A percentile compares a stretch with the other conserved stretches of the same genome.
These are phyloP conservation scores for Macadamia integrifolia DNA, from an alignment of 164 flowering plant species.

Conservation along the genomic window DNA sequence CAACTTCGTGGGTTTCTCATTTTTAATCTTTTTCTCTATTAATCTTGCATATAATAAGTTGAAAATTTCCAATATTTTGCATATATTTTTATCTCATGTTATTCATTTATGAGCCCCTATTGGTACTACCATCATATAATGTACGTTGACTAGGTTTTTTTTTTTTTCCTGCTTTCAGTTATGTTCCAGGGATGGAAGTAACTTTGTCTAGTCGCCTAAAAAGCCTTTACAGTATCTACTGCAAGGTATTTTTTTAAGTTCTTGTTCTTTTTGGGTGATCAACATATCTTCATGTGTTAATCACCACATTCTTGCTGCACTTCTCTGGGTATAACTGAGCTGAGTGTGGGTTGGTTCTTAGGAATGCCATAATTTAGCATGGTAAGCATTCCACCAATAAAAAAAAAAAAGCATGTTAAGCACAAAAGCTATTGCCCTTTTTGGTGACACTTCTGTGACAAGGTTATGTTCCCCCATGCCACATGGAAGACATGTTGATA, in stretches of 20 bases:
- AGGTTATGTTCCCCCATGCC: no score
- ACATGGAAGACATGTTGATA: no score
- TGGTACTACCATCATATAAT: conserved; percentile 1
- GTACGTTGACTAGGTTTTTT: conserved; percentile 7
- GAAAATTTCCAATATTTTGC: neutral
- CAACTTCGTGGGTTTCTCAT: conserved; percentile 70
- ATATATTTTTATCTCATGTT: neutral
- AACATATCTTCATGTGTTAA: neutral
- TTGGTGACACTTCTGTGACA: no score
- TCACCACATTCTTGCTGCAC: neutral
- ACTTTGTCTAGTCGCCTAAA: conserved; percentile 84
- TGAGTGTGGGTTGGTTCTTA: neutral
- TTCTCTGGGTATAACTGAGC: neutral
- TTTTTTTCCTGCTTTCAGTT: conserved; percentile 44
- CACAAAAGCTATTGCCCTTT: no score
- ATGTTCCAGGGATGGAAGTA: conserved; percentile 97
- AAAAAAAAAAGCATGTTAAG: no score
- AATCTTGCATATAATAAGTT: neutral
- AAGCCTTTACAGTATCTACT: conserved; percentile 82
- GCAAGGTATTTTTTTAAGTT: conserved; percentile 50
- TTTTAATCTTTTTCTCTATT: neutral
- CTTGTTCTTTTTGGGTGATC: neutral
- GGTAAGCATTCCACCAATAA: no score
- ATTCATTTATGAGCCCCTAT: neutral
- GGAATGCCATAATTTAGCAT: neutral